Base-by-base conservation (phyloP, 2,329 filamentous ascomycete genomes). In the Bertia moriformis region DNA sequence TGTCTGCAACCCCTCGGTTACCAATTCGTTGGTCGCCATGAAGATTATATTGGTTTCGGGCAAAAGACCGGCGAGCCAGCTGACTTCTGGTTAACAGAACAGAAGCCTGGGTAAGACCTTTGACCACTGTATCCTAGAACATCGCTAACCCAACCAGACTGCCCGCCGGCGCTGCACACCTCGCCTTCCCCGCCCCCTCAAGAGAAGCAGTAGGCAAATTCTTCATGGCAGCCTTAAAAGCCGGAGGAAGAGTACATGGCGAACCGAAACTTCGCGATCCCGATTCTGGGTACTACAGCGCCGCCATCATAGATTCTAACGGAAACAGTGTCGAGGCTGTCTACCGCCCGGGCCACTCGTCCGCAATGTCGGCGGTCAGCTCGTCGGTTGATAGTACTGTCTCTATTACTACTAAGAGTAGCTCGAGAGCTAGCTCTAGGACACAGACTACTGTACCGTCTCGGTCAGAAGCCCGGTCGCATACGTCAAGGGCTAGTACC, bases 321-420 rank as follows among this genome's bases (percentile, higher is more conserved):
- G 32, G 32, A 13, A 35, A 35, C 32, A 35, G 32, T 15, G 17
- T 35, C 32, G 32, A 35, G 32, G 32, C 32, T 17, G 32, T 35
- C 12, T 35, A 35, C 32, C 32, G 32, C 15, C 10, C 10, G 10
- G 32, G 15, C 17, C 12, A 10, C 12, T 12, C 32, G 7, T 7
- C 32, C 15, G 32, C 32, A 7, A 17, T 7, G 10, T 10, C 32
- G 17, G 10, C 12, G 17, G 15, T 12, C 10, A 17, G 10, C 7
- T 13, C 32, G 17, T 7, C 10, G 7, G 10, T 15, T 10, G 7
- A 7, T 7, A 18, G 10, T 7, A 7, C 7, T 13, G 10, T 12
- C 7, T 35, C 32, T 14, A 15, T 35, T 7, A 15, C 17, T 7
- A 10, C 32, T 18, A 13, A 18, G 15, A 18, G 10, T 17, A 35